Percentiles rank a stretch among this genome's conserved stretches.
Evolutionary conservation across 1,284 basidiomycete genomes (phyloP).

Genomic region (Leucoagaricus sp.): DNA sequence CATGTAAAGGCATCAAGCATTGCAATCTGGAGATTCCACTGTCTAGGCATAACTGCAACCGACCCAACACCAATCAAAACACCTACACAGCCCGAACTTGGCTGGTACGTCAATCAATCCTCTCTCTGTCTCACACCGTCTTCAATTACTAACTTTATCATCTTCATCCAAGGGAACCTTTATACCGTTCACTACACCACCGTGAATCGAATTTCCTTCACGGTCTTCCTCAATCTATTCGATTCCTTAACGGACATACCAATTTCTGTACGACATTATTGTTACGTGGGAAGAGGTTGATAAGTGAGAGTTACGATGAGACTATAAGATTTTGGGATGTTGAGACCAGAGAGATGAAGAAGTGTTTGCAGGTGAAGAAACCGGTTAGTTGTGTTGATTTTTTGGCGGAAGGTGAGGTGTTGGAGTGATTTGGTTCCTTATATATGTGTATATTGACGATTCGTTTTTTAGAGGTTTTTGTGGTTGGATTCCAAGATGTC

Average conservation of each 20-base stretch:
- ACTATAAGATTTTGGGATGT: too few relatives aligned
- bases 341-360: too few relatives aligned
- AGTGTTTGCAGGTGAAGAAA: too few relatives aligned
- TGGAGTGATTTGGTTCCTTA: constrained; percentile 8
- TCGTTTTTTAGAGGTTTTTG: constrained; percentile 75
- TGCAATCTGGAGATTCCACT: constrained; percentile 80
- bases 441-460: not conserved
- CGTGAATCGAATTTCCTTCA: too few relatives aligned
- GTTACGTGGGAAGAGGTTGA: too few relatives aligned
- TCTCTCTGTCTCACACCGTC: not conserved
- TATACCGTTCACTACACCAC: too few relatives aligned
- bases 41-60: constrained; percentile 68
- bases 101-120: constrained; percentile 62
- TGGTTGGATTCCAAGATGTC: constrained; percentile 91
- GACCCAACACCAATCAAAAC: constrained; percentile 70
- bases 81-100: constrained; percentile 62
- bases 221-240: constrained; percentile 74
- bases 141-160: not conserved
- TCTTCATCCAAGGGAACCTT: too few relatives aligned
- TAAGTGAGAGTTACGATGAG: too few relatives aligned
- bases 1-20: too few relatives aligned
- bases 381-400: too few relatives aligned
- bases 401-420: constrained; percentile 64
- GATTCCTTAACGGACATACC: constrained; percentile 82
- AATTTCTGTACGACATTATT: constrained; percentile 85